Evolutionary conservation across 306 rosid genomes (phyloP), one percentile per base, ranked within the genome.

Genomic region (Prunus campanulata): DNA sequence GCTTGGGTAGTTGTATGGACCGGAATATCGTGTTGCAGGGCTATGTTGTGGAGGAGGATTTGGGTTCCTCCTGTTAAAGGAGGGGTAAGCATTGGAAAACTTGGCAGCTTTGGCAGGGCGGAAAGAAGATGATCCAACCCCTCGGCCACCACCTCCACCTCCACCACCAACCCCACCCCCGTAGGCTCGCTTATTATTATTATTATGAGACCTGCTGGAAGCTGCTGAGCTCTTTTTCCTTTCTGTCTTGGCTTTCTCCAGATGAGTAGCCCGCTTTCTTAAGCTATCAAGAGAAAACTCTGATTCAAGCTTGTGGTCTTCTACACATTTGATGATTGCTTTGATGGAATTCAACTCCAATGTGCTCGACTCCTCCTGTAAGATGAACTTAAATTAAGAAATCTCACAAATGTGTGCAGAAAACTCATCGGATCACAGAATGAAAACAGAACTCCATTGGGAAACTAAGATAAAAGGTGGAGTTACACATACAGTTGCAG

Each of bases 251-350:
- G 76, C 75, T 78, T 79, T 90, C 84, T 88, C 97, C 75, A 90
- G 61, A 54, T 80, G 83, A 56, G 87, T 32, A 29, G 47, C 86
- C 39, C 91, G 85, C 82, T 80, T 92, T 82, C 82, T 85, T 84
- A 90, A 50, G 80, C 66, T 77, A 32, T 88, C 90, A 44, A 90
- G 82, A 71, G 80, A 74, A 65, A 90, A 92, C 71, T 88, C 93
- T 39, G 91, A 85, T 79, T 92, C 93, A 35, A 92, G 89, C 76
- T 92, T 92, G 90, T 85, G 90, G 86, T 92, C 97, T 82, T 92
- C 97, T 64, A 90, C 91, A 62, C 97, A 92, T 87, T 83, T 92
- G 80, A 92, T 85, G 42, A 86, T 75, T 74, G 92, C 86, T 87
- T 68, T 90, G 13, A 88, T 76, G 57, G 89, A 88, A 81, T 84